phyloP scores from a whole-genome alignment of 1,284 basidiomycete species.

The Cryptococcus sp. region DNA sequence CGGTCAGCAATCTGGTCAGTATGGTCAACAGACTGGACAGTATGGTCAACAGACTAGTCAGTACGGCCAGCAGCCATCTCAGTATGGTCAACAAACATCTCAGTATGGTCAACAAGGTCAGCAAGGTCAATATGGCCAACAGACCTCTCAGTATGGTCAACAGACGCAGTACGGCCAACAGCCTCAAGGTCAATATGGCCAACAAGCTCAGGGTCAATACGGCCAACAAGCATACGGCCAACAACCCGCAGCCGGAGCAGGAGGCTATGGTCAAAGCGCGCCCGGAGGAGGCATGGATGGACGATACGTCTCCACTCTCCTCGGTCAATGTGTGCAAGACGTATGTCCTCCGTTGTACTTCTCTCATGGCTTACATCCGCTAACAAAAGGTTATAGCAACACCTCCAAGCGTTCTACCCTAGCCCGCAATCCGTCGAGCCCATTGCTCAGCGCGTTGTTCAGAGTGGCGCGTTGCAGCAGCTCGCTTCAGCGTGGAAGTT shows the following conservation, averaged over 20 bases:
- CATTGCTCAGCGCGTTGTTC: conserved; percentile 52
- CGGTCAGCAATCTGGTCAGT: conserved; percentile 16
- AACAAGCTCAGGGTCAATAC: conserved; percentile 9
- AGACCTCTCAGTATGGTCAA: conserved; percentile 17
- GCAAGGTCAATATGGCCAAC: conserved; percentile 7
- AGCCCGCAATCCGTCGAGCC: conserved; percentile 46
- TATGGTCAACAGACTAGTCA: conserved; percentile 31
- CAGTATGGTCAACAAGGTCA: not conserved
- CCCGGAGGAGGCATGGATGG: conserved; percentile 31
- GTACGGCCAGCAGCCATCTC: conserved; percentile 29
- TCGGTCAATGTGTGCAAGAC: conserved; percentile 51
- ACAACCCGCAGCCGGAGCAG: conserved; percentile 9
- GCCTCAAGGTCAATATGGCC: conserved; percentile 14
- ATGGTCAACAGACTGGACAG: conserved; percentile 16
- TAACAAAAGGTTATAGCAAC: conserved; percentile 38
- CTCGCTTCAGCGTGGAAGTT: conserved; percentile 53
- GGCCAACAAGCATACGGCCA: conserved; percentile 16
- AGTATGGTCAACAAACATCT: conserved; percentile 3
- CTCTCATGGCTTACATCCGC: not conserved
- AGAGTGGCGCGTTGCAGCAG: conserved; percentile 48
- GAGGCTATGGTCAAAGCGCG: conserved; percentile 17
- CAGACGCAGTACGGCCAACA: conserved; percentile 15
- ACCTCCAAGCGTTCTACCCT: conserved; percentile 55
- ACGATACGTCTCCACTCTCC: conserved; percentile 29
- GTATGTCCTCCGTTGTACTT: conserved; percentile 25